Conservation (phyloP, 306 rosid species). For the Datisca glomerata region DNA sequence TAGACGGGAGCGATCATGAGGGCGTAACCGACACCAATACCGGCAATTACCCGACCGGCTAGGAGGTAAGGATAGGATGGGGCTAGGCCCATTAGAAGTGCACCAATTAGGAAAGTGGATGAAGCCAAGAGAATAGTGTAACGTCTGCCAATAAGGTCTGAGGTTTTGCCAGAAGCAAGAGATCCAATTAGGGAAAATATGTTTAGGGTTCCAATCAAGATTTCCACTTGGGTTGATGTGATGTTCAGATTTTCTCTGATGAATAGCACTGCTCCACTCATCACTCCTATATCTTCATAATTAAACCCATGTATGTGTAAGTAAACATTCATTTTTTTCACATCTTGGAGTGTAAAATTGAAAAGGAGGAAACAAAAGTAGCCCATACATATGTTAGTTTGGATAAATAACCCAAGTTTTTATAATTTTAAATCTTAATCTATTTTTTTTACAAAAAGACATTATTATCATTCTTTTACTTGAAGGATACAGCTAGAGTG, state of each 20-base stretch:
- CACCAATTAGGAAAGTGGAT: conserved; percentile 49
- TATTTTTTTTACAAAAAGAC: too few species aligned
- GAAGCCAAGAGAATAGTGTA: conserved; percentile 59
- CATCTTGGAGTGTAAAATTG: too few species aligned
- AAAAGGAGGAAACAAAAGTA: too few species aligned
- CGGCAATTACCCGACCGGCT: conserved; percentile 54
- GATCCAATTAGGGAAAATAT: conserved; percentile 65
- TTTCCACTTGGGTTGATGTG: conserved; percentile 48
- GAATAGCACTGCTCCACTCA: conserved; percentile 75
- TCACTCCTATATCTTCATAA: conserved; percentile 54
- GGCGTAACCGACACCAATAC: conserved; percentile 72
- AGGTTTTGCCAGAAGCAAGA: conserved; percentile 59
- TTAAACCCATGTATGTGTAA: conserved; percentile 3
- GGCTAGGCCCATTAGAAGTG: conserved; percentile 66
- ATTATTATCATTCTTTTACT: too few species aligned
- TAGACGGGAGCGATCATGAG: conserved; percentile 64
- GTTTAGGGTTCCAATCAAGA: conserved; percentile 58
- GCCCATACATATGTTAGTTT: too few species aligned
- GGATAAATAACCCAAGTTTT: too few species aligned
- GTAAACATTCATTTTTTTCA: not conserved
- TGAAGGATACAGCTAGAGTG: too few species aligned
- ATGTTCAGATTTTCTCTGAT: conserved; percentile 49
- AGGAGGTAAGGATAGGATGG: conserved; percentile 50
- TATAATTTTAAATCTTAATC: too few species aligned
- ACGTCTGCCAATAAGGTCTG: conserved; percentile 62